phyloP scores from a whole-genome alignment of 148 eudicot species.

The Simmondsia chinensis region DNA sequence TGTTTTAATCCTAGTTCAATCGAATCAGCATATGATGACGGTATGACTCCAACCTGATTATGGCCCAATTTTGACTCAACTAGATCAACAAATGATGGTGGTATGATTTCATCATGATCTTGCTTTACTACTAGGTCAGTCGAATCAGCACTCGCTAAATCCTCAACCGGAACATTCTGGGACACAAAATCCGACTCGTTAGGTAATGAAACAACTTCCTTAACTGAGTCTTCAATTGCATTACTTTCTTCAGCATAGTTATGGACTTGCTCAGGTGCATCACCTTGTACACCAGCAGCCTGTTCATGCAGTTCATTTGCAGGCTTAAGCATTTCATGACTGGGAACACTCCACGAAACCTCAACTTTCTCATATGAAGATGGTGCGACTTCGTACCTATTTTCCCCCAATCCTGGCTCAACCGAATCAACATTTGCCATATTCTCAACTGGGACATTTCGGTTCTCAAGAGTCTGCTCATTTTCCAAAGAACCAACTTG shows the following conservation, averaged over 20 bases:
- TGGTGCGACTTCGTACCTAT: constrained; percentile 6
- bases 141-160: constrained; percentile 4
- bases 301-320: too few relatives aligned
- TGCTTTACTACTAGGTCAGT: constrained; percentile 19
- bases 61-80: constrained; percentile 19
- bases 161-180: constrained; percentile 19
- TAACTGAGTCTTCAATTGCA: constrained; percentile 36
- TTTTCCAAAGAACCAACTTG: constrained; percentile 2
- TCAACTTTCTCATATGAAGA: constrained; percentile 5
- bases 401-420: constrained; percentile 6
- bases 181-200: constrained; percentile 8
- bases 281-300: neutral
- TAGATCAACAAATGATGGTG: constrained; percentile 6
- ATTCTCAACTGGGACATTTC: constrained; percentile 10
- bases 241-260: constrained; percentile 15
- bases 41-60: constrained; percentile 13
- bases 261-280: neutral
- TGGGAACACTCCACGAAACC: too few relatives aligned
- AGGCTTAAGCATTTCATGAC: too few relatives aligned
- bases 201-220: constrained; percentile 24
- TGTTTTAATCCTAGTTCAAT: constrained; percentile 19
- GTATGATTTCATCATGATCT: constrained; percentile 12
- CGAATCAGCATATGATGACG: constrained; percentile 6
- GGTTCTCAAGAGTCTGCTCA: constrained; percentile 5
- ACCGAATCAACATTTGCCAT: neutral